Evolutionary conservation across 345 rosid genomes (phyloP).

Genomic region (Trapa incisa): DNA sequence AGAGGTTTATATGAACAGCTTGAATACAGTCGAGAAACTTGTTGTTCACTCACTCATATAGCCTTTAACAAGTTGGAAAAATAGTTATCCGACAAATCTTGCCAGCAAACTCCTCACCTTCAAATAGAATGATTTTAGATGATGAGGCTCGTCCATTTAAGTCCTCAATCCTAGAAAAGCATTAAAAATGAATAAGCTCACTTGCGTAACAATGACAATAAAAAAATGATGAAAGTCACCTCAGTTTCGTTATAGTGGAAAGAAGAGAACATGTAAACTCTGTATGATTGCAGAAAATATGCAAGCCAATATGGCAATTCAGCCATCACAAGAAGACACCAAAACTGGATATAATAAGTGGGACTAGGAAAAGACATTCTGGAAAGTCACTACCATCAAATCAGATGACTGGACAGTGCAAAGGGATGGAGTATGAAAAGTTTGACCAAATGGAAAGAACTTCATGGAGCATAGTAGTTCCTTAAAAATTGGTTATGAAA

Average conservation of each 20-base stretch:
- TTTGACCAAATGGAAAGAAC: neutral
- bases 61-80: no score
- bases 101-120: slow-evolving; percentile 3
- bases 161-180: slow-evolving; percentile 9
- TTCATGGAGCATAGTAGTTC: neutral
- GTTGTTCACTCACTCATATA: no score
- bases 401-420: neutral
- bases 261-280: neutral
- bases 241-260: neutral
- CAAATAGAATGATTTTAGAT: neutral
- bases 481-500: neutral
- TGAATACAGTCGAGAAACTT: no score
- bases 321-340: neutral
- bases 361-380: neutral
- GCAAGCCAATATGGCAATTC: neutral
- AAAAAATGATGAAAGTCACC: neutral
- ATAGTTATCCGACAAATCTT: neutral
- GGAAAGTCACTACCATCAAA: neutral
- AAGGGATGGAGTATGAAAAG: no score
- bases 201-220: neutral
- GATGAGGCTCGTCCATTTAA: slow-evolving; percentile 1
- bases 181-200: neutral
- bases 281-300: neutral
- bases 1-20: no score
- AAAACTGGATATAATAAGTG: neutral